Base-by-base conservation (phyloP, 2,329 filamentous ascomycete species). In the Cladosporium sp. region DNA sequence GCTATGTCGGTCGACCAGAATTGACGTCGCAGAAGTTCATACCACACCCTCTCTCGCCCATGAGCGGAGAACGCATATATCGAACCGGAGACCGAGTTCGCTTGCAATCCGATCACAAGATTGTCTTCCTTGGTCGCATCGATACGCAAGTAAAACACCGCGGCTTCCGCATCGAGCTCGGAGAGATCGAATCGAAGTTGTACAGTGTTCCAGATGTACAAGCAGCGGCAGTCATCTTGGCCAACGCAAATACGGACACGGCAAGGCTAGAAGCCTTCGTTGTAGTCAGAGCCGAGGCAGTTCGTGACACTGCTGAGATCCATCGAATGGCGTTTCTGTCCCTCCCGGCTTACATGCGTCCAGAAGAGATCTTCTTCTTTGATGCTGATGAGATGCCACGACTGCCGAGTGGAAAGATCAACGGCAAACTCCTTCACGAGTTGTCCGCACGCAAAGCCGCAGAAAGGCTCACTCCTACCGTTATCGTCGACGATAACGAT, bases 141-240 rank as follows among this genome's bases (percentile, higher is more conserved):
- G 93, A 97, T 75, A 86, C 89, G 68, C 93, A 97, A 75, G 91
- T 97, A 80, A 98, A 97, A 81, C 93, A 97, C 68, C 89, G 94
- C 66, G 93, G 93, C 1, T 97, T 97, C 83, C 86, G 93, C 66
- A 96, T 97, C 70, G 94, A 97, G 79, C 87, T 97, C 44, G 90
- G 89, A 69, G 94, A 97, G 70, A 97, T 97, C 70, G 93, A 97
- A 77, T 89, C 44, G 2, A 40, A 29, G 21, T 18, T 61, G 52
- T 89, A 86, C 61, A 84, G 87, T 44, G 86, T 91, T 78, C 86
- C 85, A 0, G 79, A 94, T 44, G 85, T 97, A 12, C 85, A 91
- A 57, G 93, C 71, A 16, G 71, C 70, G 21, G 71, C 71, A 12
- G 71, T 72, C 37, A 72, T 72, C 28, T 56, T 72, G 37, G 68